A percentile compares a stretch with the other conserved stretches of the same genome.
Conservation (phyloP, 2,329 filamentous ascomycete genomes). For the Fusarium kyushuense region DNA sequence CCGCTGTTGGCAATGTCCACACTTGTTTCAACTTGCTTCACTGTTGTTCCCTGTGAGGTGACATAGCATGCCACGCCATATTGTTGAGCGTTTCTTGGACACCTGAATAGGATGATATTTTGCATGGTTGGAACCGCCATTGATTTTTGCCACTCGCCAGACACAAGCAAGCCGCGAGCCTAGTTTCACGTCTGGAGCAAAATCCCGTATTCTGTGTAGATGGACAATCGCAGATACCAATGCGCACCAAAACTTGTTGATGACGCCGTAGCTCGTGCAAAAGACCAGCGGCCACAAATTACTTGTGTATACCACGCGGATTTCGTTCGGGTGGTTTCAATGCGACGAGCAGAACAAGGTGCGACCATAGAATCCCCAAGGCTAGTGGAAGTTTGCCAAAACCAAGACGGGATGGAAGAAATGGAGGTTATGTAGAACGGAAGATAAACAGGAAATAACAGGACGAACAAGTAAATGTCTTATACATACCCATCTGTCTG, state of each 20-base stretch:
- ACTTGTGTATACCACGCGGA: constrained; percentile 3
- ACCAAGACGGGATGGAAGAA: background rate
- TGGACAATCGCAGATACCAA: constrained; percentile 8
- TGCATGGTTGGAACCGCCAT: constrained; percentile 26
- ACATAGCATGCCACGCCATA: constrained; percentile 36
- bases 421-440: background rate
- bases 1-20: constrained; percentile 41
- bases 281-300: constrained; percentile 11
- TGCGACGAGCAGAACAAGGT: background rate
- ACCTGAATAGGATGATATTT: constrained; percentile 21
- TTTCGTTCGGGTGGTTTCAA: background rate
- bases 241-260: constrained; percentile 9
- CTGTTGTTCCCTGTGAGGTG: constrained; percentile 31
- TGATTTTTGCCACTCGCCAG: background rate
- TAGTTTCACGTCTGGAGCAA: constrained; percentile 1
- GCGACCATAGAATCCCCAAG: background rate
- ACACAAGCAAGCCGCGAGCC: constrained; percentile 8
- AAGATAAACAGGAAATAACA: background rate
- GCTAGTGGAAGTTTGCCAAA: background rate
- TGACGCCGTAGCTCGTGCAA: constrained; percentile 4
- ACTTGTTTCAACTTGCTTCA: constrained; percentile 43
- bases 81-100: constrained; percentile 18
- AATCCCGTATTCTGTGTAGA: constrained; percentile 4
- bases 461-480: constrained; percentile 5
- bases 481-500: constrained; percentile 54